Base-by-base conservation (phyloP, 2,329 filamentous ascomycete genomes). In the Metarhizium sp. region DNA sequence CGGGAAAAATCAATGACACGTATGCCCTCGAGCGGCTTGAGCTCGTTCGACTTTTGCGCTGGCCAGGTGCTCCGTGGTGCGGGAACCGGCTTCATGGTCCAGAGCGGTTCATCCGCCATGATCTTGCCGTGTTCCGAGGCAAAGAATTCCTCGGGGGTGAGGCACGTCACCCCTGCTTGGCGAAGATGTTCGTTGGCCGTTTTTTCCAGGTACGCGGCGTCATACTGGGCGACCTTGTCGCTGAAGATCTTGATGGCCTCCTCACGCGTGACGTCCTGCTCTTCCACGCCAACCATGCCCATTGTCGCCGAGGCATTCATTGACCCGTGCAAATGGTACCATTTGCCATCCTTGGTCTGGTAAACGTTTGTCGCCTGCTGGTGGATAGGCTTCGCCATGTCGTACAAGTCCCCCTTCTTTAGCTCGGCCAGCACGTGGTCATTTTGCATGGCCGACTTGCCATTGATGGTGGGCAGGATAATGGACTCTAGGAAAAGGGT, bases 261-360 rank as follows among this genome's bases (percentile, higher is more conserved):
- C 52, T 70, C 67, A 6, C 65, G 61, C 1, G 46, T 58, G 2
- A 62, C 57, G n/a, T 66, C 62, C 8, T 50, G 50, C 40, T 62
- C 59, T 6, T 62, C 57, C 8, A 72, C 55, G 0, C 62, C 69
- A 2, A 71, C 57, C 69, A 71, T 71, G 18, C 55, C 50, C 60
- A 71, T 58, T 16, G 62, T 66, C 3, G 58, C 57, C 7, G 52
- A 56, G 11, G 69, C 63, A 30, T 71, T 63, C 48, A 71, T 57
- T 1, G 68, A 65, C 1, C 69, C 69, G 49, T 71, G 69, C 2
- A 70, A 57, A 38, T 71, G 69, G 52, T 69, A 71, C 62, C 64
- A 71, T 7, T 66, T 60, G 0, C 65, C 65, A 32, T 70, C 68
- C 13, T 64, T 64, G 1, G 69, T 69, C 42, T 64, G 62, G 53